Percentiles rank a stretch among this genome's conserved stretches.
These are phyloP conservation scores for Mycena leptocephala DNA, from an alignment of 768 basidiomycete species.

Conservation along the genomic window DNA sequence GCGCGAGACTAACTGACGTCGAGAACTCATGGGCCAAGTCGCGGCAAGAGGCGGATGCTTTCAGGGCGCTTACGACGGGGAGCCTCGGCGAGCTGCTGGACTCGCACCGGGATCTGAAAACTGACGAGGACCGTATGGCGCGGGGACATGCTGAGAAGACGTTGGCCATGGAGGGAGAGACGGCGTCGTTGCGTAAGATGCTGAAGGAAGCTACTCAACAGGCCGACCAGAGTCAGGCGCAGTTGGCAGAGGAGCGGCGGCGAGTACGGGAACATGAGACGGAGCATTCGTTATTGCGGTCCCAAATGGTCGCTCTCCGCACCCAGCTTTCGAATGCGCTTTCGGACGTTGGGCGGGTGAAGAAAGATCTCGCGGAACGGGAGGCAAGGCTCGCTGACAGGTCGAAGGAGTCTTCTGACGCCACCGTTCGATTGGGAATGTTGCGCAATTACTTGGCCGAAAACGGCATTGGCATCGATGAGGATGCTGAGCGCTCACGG, in stretches of 20 bases:
- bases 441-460: slow-evolving; percentile 92
- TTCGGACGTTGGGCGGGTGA: slow-evolving; percentile 78
- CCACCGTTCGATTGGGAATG: slow-evolving; percentile 82
- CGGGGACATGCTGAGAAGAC: slow-evolving; percentile 89
- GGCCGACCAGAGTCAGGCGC: slow-evolving; percentile 77
- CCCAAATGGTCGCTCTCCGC: slow-evolving; percentile 84
- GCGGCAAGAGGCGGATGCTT: slow-evolving; percentile 93
- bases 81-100: slow-evolving; percentile 91
- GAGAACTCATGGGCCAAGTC: slow-evolving; percentile 95
- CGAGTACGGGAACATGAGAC: slow-evolving; percentile 76
- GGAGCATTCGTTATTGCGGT: slow-evolving; percentile 75
- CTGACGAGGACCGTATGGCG: slow-evolving; percentile 84
- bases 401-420: slow-evolving; percentile 76
- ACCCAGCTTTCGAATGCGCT: slow-evolving; percentile 79
- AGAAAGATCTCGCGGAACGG: slow-evolving; percentile 78
- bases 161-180: slow-evolving; percentile 85
- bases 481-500: slow-evolving; percentile 72
- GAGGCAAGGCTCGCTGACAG: slow-evolving; percentile 79
- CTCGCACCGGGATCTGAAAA: slow-evolving; percentile 87
- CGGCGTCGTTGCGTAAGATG: slow-evolving; percentile 83
- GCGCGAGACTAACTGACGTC: slow-evolving; percentile 79
- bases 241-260: slow-evolving; percentile 78
- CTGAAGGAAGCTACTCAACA: slow-evolving; percentile 84
- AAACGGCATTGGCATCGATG: slow-evolving; percentile 86
- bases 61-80: slow-evolving; percentile 89